phyloP scores from a whole-genome alignment of 1,284 basidiomycete species.

The Sporisorium sorghi region DNA sequence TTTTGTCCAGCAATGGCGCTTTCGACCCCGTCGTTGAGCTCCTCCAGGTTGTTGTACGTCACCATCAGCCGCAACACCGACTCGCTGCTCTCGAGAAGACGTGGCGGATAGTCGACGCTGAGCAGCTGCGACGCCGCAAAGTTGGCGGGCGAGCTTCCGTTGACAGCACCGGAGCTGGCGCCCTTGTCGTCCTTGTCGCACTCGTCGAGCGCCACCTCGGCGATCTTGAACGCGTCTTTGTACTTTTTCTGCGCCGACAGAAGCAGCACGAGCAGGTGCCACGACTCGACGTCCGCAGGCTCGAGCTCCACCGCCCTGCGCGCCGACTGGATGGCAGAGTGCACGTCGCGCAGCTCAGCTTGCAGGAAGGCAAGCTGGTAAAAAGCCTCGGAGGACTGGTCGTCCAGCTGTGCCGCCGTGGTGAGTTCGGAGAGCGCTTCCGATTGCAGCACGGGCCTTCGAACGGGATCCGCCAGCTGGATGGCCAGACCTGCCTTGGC shows the following conservation, averaged over 20 bases:
- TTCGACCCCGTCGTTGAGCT: slow-evolving; percentile 87
- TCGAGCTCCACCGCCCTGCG: slow-evolving; percentile 80
- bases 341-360: slow-evolving; percentile 78
- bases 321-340: slow-evolving; percentile 78
- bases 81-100: slow-evolving; percentile 79
- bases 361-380: slow-evolving; percentile 72
- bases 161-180: slow-evolving; percentile 69
- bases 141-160: slow-evolving; percentile 61
- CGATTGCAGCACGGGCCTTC: slow-evolving; percentile 32
- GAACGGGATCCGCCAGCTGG: slow-evolving; percentile 39
- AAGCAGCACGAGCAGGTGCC: slow-evolving; percentile 90
- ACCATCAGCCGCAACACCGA: slow-evolving; percentile 86
- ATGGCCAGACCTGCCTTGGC: slow-evolving; percentile 49
- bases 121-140: slow-evolving; percentile 71
- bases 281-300: slow-evolving; percentile 80
- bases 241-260: slow-evolving; percentile 84
- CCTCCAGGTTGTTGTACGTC: slow-evolving; percentile 84
- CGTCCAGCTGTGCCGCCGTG: slow-evolving; percentile 74
- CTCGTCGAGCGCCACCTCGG: slow-evolving; percentile 75
- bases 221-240: slow-evolving; percentile 80
- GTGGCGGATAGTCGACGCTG: slow-evolving; percentile 72
- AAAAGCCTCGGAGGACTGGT: slow-evolving; percentile 75
- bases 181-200: slow-evolving; percentile 63
- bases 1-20: slow-evolving; percentile 84
- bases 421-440: slow-evolving; percentile 71